Evolutionary conservation across 352 stramenopile species (phyloP).

Genomic region (Phytopythium cucurbitacearum): DNA sequence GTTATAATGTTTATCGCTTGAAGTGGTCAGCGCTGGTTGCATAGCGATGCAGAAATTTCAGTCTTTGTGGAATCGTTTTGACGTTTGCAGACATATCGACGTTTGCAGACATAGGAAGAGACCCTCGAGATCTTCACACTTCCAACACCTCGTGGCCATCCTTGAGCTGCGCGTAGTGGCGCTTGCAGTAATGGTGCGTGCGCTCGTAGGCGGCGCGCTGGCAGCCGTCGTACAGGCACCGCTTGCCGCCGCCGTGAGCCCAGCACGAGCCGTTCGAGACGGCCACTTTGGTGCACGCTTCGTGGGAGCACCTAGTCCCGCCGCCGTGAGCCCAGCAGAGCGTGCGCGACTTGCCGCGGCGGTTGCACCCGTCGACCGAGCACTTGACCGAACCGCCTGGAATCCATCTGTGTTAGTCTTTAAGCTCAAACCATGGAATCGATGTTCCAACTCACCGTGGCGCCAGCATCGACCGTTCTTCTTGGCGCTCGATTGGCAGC

Average conservation of each 20-base stretch:
- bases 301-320: constrained; percentile 26
- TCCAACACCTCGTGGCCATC: too few relatives aligned
- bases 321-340: constrained; percentile 43
- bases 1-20: too few relatives aligned
- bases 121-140: too few relatives aligned
- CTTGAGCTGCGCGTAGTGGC: constrained; percentile 32
- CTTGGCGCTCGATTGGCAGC: constrained; percentile 32
- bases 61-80: too few relatives aligned
- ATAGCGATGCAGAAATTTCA: too few relatives aligned
- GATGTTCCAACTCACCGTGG: constrained; percentile 17
- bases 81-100: too few relatives aligned
- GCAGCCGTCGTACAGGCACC: constrained; percentile 26
- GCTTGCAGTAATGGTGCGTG: constrained; percentile 38
- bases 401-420: background rate
- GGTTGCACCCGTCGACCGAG: constrained; percentile 26
- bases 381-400: constrained; percentile 36
- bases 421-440: background rate
- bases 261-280: constrained; percentile 35
- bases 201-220: constrained; percentile 30
- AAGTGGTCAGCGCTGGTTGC: too few relatives aligned
- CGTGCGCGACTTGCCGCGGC: constrained; percentile 32
- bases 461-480: constrained; percentile 30
- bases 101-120: too few relatives aligned
- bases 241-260: constrained; percentile 36
- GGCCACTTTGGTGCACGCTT: constrained; percentile 27